These are phyloP conservation scores for Fusarium clavum DNA, from an alignment of 2,329 filamentous ascomycete species.

Conservation along the genomic window DNA sequence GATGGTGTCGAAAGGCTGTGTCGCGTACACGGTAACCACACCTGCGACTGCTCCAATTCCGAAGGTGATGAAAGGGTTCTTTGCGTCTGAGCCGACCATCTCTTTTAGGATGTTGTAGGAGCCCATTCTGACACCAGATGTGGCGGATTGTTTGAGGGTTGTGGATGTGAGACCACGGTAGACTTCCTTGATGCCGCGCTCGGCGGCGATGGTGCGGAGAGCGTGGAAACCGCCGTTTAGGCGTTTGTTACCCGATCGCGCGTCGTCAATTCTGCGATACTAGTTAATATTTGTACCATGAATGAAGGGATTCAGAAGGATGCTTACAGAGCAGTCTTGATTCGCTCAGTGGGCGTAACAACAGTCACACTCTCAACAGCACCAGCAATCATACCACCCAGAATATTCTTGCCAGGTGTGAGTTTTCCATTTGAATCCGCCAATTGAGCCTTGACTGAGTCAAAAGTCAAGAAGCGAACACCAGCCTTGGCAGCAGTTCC, in stretches of 20 bases:
- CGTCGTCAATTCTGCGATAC: constrained; percentile 51
- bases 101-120: constrained; percentile 61
- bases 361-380: constrained; percentile 71
- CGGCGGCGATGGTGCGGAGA: constrained; percentile 50
- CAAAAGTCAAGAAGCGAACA: constrained; percentile 74
- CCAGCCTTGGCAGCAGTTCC: constrained; percentile 73
- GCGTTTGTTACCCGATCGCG: constrained; percentile 45
- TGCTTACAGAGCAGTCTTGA: constrained; percentile 71
- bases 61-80: constrained; percentile 61
- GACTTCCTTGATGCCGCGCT: constrained; percentile 56
- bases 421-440: constrained; percentile 68
- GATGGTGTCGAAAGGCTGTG: constrained; percentile 71
- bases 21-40: constrained; percentile 68
- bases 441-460: constrained; percentile 69
- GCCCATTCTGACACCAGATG: constrained; percentile 61
- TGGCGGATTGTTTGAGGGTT: constrained; percentile 61
- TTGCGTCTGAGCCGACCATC: constrained; percentile 29
- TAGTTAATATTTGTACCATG: neutral
- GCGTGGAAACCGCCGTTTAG: constrained; percentile 51
- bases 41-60: constrained; percentile 71
- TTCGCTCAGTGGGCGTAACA: constrained; percentile 75
- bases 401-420: constrained; percentile 66
- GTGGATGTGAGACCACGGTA: constrained; percentile 60
- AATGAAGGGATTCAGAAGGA: accelerated
- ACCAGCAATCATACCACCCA: constrained; percentile 73